Evolutionary conservation across 352 stramenopile species (phyloP).

Genomic region (Thraustochytrium striatum): DNA sequence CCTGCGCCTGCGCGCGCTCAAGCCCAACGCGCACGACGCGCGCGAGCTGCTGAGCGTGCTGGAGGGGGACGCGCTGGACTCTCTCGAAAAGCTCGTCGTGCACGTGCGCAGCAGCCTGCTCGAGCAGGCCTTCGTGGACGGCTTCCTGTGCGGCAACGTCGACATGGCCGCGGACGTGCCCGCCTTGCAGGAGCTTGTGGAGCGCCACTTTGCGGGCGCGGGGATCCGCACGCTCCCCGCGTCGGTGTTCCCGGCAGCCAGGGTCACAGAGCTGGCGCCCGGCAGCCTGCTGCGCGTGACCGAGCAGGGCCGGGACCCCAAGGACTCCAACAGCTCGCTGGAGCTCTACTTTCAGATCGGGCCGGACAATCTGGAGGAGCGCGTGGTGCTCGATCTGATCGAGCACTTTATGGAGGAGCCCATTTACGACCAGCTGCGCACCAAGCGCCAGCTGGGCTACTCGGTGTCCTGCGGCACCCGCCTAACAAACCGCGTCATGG

Average conservation of each 20-base stretch:
- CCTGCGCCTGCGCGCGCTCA: slow-evolving; percentile 13
- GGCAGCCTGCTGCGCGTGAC: background rate
- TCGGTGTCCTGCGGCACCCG: slow-evolving; percentile 68
- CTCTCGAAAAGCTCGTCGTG: background rate
- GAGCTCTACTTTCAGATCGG: slow-evolving; percentile 79
- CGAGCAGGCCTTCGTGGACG: slow-evolving; percentile 12
- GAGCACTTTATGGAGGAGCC: slow-evolving; percentile 81
- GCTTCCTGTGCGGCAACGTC: slow-evolving; percentile 31
- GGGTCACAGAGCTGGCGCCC: background rate
- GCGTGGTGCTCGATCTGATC: slow-evolving; percentile 71
- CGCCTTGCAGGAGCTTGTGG: background rate
- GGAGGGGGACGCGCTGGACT: background rate
- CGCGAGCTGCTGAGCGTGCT: background rate
- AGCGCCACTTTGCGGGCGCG: background rate
- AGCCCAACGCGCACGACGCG: background rate
- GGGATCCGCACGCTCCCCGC: background rate
- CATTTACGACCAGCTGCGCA: slow-evolving; percentile 75
- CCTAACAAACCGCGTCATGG: slow-evolving; percentile 10
- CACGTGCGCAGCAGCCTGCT: background rate
- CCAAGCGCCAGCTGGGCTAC: slow-evolving; percentile 79
- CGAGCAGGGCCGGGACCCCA: slow-evolving; percentile 15
- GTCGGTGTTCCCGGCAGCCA: background rate
- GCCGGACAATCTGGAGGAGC: slow-evolving; percentile 61
- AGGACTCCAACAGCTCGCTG: slow-evolving; percentile 72
- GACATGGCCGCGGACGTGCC: background rate